phyloP scores from a whole-genome alignment of 352 stramenopile species.

The Elongisporangium anandrum region DNA sequence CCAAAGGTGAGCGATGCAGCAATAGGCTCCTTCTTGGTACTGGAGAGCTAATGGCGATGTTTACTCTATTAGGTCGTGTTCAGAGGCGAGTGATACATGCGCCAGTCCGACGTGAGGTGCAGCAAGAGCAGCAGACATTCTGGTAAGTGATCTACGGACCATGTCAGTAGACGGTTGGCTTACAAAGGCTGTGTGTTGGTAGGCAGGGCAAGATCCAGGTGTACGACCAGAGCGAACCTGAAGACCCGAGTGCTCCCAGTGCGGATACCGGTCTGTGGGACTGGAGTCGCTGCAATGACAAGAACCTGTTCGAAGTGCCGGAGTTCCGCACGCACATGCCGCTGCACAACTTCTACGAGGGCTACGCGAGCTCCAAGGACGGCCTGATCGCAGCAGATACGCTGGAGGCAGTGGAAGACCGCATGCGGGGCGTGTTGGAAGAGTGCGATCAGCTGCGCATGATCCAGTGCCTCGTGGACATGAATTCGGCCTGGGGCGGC shows the following conservation, averaged over 20 bases:
- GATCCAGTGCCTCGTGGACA: conserved; percentile 70
- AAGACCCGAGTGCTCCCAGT: conserved; percentile 2
- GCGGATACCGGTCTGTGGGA: conserved; percentile 41
- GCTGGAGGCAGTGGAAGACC: conserved; percentile 57
- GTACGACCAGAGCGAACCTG: conserved; percentile 43
- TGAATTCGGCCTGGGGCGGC: conserved; percentile 78
- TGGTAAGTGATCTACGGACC: conserved; percentile 19
- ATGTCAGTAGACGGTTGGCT: not conserved
- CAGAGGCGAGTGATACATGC: conserved; percentile 20
- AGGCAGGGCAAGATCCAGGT: conserved; percentile 62
- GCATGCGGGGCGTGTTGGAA: conserved; percentile 53
- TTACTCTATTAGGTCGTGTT: conserved; percentile 23
- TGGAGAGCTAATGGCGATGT: not conserved
- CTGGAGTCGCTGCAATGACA: conserved; percentile 43
- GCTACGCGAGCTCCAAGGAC: conserved; percentile 33
- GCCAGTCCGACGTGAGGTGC: conserved; percentile 13
- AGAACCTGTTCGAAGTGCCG: conserved; percentile 63
- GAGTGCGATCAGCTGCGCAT: conserved; percentile 60
- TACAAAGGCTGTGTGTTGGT: conserved; percentile 2
- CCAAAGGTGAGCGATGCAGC: conserved; percentile 39
- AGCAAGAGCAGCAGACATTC: conserved; percentile 23
- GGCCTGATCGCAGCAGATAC: conserved; percentile 52
- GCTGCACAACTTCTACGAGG: conserved; percentile 83
- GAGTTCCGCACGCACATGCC: conserved; percentile 76
- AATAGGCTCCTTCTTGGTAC: not conserved